A percentile compares a stretch with the other conserved stretches of the same genome.
Conservation (phyloP, 1,284 basidiomycete genomes). For the Pisolithus thermaeus region DNA sequence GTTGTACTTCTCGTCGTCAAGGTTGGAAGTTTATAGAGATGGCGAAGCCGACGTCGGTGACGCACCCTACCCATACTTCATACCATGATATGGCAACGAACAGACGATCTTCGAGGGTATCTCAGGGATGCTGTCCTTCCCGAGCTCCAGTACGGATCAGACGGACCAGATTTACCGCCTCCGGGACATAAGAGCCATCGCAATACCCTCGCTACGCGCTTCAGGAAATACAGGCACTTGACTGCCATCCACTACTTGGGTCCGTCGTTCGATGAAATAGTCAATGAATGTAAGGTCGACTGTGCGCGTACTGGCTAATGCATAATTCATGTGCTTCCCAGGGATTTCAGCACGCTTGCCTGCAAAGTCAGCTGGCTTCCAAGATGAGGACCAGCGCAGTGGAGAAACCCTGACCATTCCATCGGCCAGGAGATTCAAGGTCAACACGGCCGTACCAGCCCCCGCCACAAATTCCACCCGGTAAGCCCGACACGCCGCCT, state of each 20-base stretch:
- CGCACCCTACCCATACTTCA: neutral
- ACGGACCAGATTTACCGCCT: constrained; percentile 25
- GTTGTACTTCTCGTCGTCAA: constrained; percentile 22
- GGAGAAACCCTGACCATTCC: constrained; percentile 30
- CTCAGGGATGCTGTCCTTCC: constrained; percentile 36
- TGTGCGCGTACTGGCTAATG: neutral
- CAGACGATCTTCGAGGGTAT: constrained; percentile 35
- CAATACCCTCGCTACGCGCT: constrained; percentile 32
- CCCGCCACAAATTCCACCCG: constrained; percentile 31
- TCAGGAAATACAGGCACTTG: constrained; percentile 32
- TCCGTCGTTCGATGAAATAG: constrained; percentile 20
- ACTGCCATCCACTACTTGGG: constrained; percentile 22
- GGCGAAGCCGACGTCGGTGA: neutral
- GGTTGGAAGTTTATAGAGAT: constrained; percentile 2
- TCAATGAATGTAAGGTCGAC: constrained; percentile 22
- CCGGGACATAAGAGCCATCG: constrained; percentile 33
- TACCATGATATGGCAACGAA: constrained; percentile 24
- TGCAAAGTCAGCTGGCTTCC: constrained; percentile 21
- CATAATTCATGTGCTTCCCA: constrained; percentile 11
- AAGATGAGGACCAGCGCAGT: constrained; percentile 21
- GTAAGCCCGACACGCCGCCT: constrained; percentile 10
- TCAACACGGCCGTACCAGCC: constrained; percentile 20
- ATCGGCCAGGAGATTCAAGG: constrained; percentile 26
- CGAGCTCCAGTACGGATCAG: constrained; percentile 27
- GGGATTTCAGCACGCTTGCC: constrained; percentile 27